Evolutionary conservation across 441 rosid genomes (phyloP), one percentile per base, ranked within the genome.

Genomic region (Populus hybrid): DNA sequence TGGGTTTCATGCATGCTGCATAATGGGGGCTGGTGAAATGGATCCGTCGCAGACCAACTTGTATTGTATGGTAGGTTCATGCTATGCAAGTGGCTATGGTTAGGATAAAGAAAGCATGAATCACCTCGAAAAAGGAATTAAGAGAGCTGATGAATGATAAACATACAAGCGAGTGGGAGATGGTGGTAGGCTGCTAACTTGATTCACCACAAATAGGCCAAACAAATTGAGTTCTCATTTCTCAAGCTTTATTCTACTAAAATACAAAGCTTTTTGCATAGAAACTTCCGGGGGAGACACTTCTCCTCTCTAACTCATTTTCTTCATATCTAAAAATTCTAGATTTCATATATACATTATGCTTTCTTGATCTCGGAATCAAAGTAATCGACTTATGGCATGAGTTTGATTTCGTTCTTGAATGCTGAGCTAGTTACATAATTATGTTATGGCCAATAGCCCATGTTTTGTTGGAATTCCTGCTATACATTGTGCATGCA

Each of bases 21-120:
- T 83, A 78, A 68, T 83, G 79, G 82, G 74, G 61, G 80, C 64
- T 31, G 75, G 80, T 83, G 59, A 80, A 64, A 82, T 35, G 70
- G 68, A 36, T 77, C 69, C 10, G 28, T 79, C 80, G 53, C n/a
- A 64, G 74, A 67, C 83, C 14, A 64, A 64, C 68, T 23, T n/a
- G 67, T 6, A 20, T 1, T 77, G 73, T 18, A n/a, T 70, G 29
- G 28, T 53, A 74, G 64, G 77, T 76, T 69, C 35, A 40, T 75
- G 63, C 71, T 74, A 36, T 40, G 59, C 40, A 80, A 75, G 71
- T 65, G 71, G 38, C 3, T 9, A 11, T 18, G 63, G 29, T 65
- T 28, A 14, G 5, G 10, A 38, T 3, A 40, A 14, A 40, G 7
- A 33, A 38, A 64, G 33, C 14, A 18, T 6, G 9, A 10, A 14